phyloP scores from a whole-genome alignment of 192 early-diverging fungal species.

The Lobosporangium transversale region DNA sequence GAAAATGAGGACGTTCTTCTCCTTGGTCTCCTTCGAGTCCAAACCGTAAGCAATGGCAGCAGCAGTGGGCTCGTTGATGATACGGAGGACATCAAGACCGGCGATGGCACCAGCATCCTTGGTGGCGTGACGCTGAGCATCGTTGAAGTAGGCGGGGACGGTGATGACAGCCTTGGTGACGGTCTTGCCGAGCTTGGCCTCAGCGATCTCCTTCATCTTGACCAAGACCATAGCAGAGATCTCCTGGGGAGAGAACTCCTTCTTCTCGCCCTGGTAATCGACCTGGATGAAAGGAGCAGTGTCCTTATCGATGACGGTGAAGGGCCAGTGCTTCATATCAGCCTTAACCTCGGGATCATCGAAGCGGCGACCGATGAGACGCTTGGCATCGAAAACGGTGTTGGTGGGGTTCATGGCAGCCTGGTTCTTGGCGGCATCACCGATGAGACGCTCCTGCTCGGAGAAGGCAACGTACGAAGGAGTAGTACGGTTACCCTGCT shows the following conservation, averaged over 20 bases:
- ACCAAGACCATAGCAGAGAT: conserved; percentile 97
- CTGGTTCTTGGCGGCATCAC: conserved; percentile 94
- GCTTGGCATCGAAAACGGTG: conserved; percentile 92
- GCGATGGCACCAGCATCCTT: conserved; percentile 90
- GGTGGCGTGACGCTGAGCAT: conserved; percentile 92
- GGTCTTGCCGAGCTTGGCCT: conserved; percentile 69
- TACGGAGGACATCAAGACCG: conserved; percentile 55
- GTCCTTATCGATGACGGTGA: conserved; percentile 79
- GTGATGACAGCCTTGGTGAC: conserved; percentile 96
- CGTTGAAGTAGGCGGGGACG: conserved; percentile 96
- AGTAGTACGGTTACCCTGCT: conserved; percentile 91
- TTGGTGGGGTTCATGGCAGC: conserved; percentile 92
- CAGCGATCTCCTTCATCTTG: conserved; percentile 86
- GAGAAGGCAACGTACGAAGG: conserved; percentile 89
- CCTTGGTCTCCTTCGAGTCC: conserved; percentile 80
- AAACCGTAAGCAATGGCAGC: conserved; percentile 90
- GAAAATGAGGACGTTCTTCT: conserved; percentile 84
- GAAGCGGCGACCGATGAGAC: conserved; percentile 89
- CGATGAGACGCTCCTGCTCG: conserved; percentile 82
- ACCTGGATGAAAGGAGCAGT: conserved; percentile 84
- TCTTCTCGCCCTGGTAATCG: conserved; percentile 85
- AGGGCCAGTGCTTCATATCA: conserved; percentile 88
- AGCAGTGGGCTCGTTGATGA: conserved; percentile 95
- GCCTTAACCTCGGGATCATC: conserved; percentile 85
- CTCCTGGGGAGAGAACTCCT: conserved; percentile 87